Base-by-base conservation (phyloP, 768 basidiomycete genomes). In the Scleroderma citrinum region DNA sequence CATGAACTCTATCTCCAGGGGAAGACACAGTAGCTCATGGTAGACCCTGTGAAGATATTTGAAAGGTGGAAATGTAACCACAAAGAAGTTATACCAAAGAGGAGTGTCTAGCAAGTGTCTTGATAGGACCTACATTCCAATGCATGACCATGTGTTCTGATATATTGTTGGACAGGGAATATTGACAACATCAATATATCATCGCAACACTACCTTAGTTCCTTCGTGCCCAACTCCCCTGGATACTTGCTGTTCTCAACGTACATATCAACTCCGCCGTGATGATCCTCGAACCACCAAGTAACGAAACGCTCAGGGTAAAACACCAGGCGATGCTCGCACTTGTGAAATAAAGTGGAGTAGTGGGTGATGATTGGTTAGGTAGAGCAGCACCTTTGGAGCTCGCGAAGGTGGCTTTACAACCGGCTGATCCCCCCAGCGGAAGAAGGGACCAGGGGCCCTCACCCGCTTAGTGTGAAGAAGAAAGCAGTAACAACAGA, bases 1-100 rank as follows among this genome's bases (percentile, higher is more conserved):
- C n/a, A n/a, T n/a, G n/a, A n/a, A n/a, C n/a, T 99, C 2, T 98
- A 99, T 69, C 76, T 92, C 3, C 79, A 85, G 49, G 93, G 92
- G 11, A 81, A 76, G 50, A 60, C 74, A 2, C 77, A 78, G 26
- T 93, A 97, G 61, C 69, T 77, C 0, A 80, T 83, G 1, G 84
- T 92, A 1, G 90, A 96, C 63, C 75, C 96, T 38, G 95, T 95
- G 2, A 98, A 97, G 69, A 78, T 75, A 0, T 97, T 96, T 56
- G 95, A 97, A 69, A 77, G 95, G 49, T 67, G 96, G 55, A 92
- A 58, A n/a, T n/a, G n/a, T n/a, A n/a, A n/a, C n/a, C n/a, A n/a
- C n/a, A n/a, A n/a, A n/a, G n/a, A n/a, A n/a, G 73, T 87, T n/a
- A 87, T 97, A 24, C 74, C 78, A 0, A 87, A 26, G 81, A 87